Conservation (phyloP, 2,329 filamentous ascomycete species). For the Davidsoniella eucalypti region DNA sequence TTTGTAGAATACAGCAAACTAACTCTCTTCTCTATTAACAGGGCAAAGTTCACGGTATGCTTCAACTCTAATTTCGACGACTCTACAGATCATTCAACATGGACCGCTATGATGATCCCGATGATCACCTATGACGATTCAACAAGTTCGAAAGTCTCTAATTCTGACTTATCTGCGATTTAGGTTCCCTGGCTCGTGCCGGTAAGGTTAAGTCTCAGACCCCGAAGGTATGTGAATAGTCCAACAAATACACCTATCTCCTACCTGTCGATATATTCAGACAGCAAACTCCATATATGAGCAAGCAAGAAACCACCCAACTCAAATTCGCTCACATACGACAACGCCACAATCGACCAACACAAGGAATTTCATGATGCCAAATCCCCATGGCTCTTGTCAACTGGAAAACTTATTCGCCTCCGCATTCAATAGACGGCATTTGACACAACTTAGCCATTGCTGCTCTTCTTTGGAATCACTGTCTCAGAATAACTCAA, state of each 20-base stretch:
- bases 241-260: background rate
- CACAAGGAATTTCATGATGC: background rate
- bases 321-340: background rate
- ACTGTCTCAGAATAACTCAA: too few species aligned
- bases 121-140: background rate
- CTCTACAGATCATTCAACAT: background rate
- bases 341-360: background rate
- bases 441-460: too few species aligned
- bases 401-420: too few species aligned
- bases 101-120: background rate
- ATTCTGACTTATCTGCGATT: slow-evolving; percentile 5
- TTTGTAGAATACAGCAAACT: background rate
- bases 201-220: slow-evolving; percentile 98
- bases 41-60: slow-evolving; percentile 15
- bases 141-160: background rate
- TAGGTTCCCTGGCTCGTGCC: slow-evolving; percentile 51
- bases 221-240: slow-evolving; percentile 52
- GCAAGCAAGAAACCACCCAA: background rate
- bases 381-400: too few species aligned
- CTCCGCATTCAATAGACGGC: too few species aligned
- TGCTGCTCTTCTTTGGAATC: too few species aligned
- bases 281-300: background rate
- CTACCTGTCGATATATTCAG: background rate
- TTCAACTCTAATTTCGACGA: background rate
- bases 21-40: slow-evolving; percentile 1